Conservation (phyloP, 192 early-diverging fungal genomes). For the Linnemannia elongata region DNA sequence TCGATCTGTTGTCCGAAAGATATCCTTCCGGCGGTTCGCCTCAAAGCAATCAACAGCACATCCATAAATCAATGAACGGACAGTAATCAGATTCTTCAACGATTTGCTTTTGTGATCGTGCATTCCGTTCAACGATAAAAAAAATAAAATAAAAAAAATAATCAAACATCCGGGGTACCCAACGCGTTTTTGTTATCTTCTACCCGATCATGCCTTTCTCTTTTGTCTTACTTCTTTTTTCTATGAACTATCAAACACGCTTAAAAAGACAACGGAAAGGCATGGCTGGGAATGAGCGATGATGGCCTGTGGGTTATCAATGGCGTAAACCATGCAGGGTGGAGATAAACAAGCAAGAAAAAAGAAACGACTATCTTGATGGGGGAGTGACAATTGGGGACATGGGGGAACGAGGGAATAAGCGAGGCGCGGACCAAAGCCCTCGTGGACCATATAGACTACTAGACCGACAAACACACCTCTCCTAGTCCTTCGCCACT, state of each 20-base stretch:
- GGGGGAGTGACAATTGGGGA: not conserved
- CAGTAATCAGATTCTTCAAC: not conserved
- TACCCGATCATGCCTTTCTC: not conserved
- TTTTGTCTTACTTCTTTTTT: not conserved
- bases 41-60: not conserved
- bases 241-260: not conserved
- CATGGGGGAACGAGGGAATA: not conserved
- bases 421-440: not conserved
- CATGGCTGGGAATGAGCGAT: not conserved
- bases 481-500: not conserved
- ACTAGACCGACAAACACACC: not conserved
- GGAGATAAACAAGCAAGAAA: not conserved
- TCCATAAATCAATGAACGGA: not conserved
- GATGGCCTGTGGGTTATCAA: conserved; percentile 1
- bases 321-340: not conserved
- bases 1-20: not conserved
- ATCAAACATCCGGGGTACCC: not conserved
- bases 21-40: not conserved
- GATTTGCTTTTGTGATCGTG: not conserved
- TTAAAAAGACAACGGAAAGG: not conserved
- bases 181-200: conserved; percentile 4
- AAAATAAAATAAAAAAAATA: not conserved
- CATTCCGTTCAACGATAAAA: not conserved
- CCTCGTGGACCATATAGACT: not conserved
- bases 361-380: conserved; percentile 1